These are phyloP conservation scores for Alloascoidea africana DNA, from an alignment of 805 yeast genomes.

Conservation along the genomic window DNA sequence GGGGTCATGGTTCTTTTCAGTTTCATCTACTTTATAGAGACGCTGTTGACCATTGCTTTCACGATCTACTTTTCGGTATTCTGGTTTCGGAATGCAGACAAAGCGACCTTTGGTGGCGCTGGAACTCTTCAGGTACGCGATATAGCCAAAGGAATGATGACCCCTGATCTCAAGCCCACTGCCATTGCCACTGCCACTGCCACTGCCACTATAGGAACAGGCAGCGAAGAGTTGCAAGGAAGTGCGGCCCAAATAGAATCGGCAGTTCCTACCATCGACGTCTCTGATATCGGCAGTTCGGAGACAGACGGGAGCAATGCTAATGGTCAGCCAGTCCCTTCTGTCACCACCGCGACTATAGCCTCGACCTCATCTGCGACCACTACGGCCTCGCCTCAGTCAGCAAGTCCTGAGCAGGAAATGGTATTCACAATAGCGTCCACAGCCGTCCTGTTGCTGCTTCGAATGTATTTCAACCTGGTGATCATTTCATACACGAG, in stretches of 20 bases:
- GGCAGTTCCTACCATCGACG: neutral
- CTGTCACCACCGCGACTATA: slow-evolving; percentile 5
- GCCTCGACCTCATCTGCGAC: slow-evolving; percentile 3
- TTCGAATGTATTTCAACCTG: slow-evolving; percentile 38
- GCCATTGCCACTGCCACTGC: too few relatives aligned
- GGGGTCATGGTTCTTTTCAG: slow-evolving; percentile 49
- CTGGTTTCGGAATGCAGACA: slow-evolving; percentile 52
- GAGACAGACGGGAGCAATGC: too few relatives aligned
- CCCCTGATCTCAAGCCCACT: too few relatives aligned
- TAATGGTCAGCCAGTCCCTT: neutral
- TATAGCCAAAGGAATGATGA: too few relatives aligned
- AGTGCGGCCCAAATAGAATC: too few relatives aligned
- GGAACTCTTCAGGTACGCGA: too few relatives aligned
- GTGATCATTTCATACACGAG: slow-evolving; percentile 42
- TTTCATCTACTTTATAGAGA: slow-evolving; percentile 49
- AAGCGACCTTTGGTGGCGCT: too few relatives aligned
- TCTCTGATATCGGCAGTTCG: too few relatives aligned
- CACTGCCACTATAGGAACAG: too few relatives aligned
- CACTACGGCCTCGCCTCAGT: slow-evolving; percentile 6
- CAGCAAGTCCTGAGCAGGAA: slow-evolving; percentile 16
- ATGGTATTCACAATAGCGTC: slow-evolving; percentile 29
- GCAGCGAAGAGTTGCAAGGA: too few relatives aligned
- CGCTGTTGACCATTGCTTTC: slow-evolving; percentile 49
- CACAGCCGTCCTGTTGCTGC: slow-evolving; percentile 27
- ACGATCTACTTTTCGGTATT: slow-evolving; percentile 58